Percentiles rank a stretch among this genome's conserved stretches.
Conservation (phyloP, 164 flowering plant genomes). For the Buxus sempervirens region DNA sequence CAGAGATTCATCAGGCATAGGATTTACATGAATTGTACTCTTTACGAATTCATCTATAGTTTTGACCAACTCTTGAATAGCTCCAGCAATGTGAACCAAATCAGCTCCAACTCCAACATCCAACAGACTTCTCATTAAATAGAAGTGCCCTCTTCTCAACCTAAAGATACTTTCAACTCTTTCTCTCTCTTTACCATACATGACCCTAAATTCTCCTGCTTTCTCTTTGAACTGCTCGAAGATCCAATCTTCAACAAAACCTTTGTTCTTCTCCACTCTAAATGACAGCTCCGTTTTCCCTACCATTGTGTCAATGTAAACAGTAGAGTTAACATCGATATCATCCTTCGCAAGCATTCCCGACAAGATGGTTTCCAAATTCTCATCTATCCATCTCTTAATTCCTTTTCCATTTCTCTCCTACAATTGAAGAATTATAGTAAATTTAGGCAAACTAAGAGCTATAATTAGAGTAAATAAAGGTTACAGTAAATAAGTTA, state of each 20-base stretch:
- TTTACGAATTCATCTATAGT: background rate
- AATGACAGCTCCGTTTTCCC: background rate
- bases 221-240: background rate
- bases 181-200: background rate
- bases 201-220: background rate
- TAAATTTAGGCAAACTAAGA: no score
- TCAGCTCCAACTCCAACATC: background rate
- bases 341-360: no score
- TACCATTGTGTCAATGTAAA: background rate
- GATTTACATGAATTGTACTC: background rate
- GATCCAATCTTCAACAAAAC: background rate
- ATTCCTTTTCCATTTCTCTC: no score
- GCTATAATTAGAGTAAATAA: no score
- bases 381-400: no score
- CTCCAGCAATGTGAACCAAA: background rate
- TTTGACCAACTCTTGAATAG: background rate
- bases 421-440: no score
- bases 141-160: background rate
- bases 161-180: no score
- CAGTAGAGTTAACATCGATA: no score
- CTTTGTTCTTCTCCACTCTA: background rate
- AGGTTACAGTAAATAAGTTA: no score
- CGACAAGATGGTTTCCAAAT: no score
- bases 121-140: background rate
- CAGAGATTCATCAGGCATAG: no score